Percentiles rank a stretch among this genome's conserved stretches.
Conservation (phyloP, 2,329 filamentous ascomycete species). For the Paraphoma chrysanthemicola region DNA sequence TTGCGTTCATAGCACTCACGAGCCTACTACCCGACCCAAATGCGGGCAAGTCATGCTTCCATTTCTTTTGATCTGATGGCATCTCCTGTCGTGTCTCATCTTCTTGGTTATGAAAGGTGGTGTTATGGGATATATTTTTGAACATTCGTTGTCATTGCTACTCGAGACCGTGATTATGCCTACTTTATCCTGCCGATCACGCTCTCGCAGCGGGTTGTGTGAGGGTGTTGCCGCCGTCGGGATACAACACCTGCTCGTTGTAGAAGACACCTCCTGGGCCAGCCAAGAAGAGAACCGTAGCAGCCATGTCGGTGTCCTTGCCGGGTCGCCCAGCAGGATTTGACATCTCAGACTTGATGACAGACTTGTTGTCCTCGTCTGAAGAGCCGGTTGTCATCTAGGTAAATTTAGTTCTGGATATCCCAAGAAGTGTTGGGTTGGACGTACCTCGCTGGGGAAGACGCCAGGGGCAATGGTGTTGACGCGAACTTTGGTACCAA, state of each 20-base stretch:
- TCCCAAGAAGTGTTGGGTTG: background rate
- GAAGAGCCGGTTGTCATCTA: constrained; percentile 59
- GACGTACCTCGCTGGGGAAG: constrained; percentile 48
- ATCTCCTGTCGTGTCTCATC: no score
- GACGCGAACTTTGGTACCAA: constrained; percentile 52
- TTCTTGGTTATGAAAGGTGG: no score
- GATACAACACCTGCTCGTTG: constrained; percentile 62
- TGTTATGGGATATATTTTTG: no score
- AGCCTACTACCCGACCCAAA: no score
- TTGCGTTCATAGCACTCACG: background rate
- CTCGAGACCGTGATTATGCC: background rate
- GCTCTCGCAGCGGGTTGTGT: constrained; percentile 17
- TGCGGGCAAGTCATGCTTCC: background rate
- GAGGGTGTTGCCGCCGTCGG: constrained; percentile 51
- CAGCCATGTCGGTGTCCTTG: constrained; percentile 52
- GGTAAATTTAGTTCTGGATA: background rate
- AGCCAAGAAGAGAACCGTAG: constrained; percentile 56
- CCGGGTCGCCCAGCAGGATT: constrained; percentile 51
- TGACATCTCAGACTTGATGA: constrained; percentile 49
- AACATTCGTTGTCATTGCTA: no score
- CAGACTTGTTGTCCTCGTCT: constrained; percentile 56
- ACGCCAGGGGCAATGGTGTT: constrained; percentile 55
- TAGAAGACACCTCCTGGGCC: constrained; percentile 60
- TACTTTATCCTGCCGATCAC: background rate
- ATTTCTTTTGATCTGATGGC: background rate